These are phyloP conservation scores for Boeremia lycopersici DNA, from an alignment of 2,329 filamentous ascomycete species.

Conservation along the genomic window DNA sequence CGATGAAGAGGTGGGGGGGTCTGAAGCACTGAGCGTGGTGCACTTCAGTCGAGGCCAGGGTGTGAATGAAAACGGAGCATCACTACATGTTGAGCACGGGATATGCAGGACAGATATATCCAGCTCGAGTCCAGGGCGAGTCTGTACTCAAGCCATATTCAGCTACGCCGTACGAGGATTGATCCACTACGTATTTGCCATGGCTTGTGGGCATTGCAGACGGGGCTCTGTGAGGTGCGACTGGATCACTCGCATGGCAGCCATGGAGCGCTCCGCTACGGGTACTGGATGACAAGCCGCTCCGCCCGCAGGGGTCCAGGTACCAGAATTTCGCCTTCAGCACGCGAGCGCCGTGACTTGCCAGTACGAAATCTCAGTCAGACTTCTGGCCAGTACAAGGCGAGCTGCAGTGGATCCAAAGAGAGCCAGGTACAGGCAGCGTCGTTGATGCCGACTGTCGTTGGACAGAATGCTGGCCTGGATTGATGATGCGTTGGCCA, in stretches of 20 bases:
- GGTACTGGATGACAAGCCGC: conserved; percentile 39
- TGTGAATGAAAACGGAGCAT: conserved; percentile 34
- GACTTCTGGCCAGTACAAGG: conserved; percentile 25
- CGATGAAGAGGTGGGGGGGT: conserved; percentile 11
- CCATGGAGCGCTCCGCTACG: conserved; percentile 29
- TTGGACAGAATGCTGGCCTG: conserved; percentile 29
- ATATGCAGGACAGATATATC: conserved; percentile 37
- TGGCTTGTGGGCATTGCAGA: conserved; percentile 30
- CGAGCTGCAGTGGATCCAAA: conserved; percentile 27
- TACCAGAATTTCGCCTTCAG: conserved; percentile 27
- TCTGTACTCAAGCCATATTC: conserved; percentile 27
- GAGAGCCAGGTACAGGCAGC: conserved; percentile 28
- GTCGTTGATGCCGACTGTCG: conserved; percentile 31
- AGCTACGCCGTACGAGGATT: conserved; percentile 28
- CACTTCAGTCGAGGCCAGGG: conserved; percentile 26
- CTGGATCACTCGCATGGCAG: conserved; percentile 33
- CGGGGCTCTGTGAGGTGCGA: conserved; percentile 27
- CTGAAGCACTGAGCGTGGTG: conserved; percentile 21
- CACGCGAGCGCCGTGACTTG: conserved; percentile 35
- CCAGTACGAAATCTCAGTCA: conserved; percentile 24
- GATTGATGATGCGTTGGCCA: conserved; percentile 26
- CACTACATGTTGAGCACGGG: conserved; percentile 37
- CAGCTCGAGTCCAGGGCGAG: conserved; percentile 16
- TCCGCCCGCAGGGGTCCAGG: conserved; percentile 32
- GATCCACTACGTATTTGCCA: conserved; percentile 19